phyloP scores from a whole-genome alignment of 495 filamentous ascomycete species.

The Parachaetomium inaequale region DNA sequence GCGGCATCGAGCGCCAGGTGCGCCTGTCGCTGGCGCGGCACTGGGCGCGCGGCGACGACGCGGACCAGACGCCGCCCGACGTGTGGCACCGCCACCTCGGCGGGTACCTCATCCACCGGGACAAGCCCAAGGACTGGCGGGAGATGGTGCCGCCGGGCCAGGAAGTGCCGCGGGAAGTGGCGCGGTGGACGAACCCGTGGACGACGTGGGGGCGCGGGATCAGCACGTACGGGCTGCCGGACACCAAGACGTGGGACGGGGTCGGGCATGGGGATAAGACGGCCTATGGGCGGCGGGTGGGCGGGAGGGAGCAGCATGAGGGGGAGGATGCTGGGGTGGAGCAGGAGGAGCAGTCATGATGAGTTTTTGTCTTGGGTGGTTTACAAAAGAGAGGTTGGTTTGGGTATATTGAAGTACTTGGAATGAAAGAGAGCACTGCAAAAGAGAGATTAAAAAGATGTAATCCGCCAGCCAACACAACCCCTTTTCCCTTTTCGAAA shows the following conservation, averaged over 20 bases:
- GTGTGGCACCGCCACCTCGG: conserved; percentile 33
- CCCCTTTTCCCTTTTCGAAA: not conserved
- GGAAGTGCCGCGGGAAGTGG: conserved; percentile 26
- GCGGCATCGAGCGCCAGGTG: conserved; percentile 34
- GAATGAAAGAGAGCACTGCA: not conserved
- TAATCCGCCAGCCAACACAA: conserved; percentile 1
- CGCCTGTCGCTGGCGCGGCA: conserved; percentile 27
- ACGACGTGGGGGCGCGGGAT: conserved; percentile 36
- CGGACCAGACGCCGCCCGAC: conserved; percentile 25
- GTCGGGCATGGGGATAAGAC: conserved; percentile 33
- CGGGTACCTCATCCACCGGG: conserved; percentile 33
- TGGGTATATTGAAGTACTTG: conserved; percentile 18
- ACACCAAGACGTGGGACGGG: conserved; percentile 36
- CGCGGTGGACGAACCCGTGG: conserved; percentile 33
- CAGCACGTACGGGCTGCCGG: conserved; percentile 33
- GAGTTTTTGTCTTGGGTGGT: not conserved
- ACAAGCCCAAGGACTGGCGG: conserved; percentile 34
- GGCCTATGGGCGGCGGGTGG: conserved; percentile 26
- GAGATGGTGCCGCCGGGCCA: conserved; percentile 17
- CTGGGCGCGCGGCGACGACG: conserved; percentile 15
- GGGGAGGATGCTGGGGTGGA: not conserved
- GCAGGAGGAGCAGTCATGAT: conserved; percentile 18
- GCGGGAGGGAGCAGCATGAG: conserved; percentile 16
- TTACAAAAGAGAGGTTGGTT: not conserved
- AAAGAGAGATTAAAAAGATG: conserved; percentile 7